phyloP scores from a whole-genome alignment of 2,329 filamentous ascomycete genomes.

The Hypocrella siamensis region DNA sequence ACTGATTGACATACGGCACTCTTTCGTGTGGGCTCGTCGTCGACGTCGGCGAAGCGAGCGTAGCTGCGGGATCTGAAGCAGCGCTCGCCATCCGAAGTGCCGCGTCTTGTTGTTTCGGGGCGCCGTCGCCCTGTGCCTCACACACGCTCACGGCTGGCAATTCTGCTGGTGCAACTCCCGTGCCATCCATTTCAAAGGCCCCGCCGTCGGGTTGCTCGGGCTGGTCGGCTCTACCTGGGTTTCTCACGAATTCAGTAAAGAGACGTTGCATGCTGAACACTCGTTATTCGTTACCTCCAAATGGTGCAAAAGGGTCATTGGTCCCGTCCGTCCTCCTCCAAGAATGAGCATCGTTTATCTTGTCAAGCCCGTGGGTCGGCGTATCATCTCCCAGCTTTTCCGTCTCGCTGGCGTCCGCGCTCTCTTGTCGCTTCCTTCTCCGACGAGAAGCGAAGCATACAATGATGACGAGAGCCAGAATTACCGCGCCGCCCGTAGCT shows the following conservation, averaged over 20 bases:
- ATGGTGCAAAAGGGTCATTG: conserved; percentile 24
- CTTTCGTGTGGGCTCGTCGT: no score
- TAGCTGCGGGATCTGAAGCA: no score
- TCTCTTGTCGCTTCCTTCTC: conserved; percentile 5
- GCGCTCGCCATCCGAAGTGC: no score
- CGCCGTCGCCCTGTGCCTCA: conserved; percentile 1
- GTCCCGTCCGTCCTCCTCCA: conserved; percentile 1
- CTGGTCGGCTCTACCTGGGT: conserved; percentile 17
- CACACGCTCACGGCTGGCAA: conserved; percentile 13
- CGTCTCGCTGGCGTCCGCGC: conserved; percentile 3
- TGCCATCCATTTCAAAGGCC: conserved; percentile 23
- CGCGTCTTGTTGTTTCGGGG: no score
- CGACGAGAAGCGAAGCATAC: conserved; percentile 8
- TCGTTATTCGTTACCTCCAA: conserved; percentile 32
- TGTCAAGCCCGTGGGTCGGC: conserved; percentile 1
- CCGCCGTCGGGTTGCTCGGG: conserved; percentile 12
- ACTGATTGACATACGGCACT: no score
- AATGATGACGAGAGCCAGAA: conserved; percentile 11
- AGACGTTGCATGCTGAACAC: neutral
- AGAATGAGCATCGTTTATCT: conserved; percentile 7
- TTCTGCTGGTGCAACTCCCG: conserved; percentile 15
- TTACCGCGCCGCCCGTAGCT: conserved; percentile 13
- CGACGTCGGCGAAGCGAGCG: no score
- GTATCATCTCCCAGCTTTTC: conserved; percentile 2
- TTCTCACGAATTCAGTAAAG: neutral